phyloP scores from a whole-genome alignment of 345 rosid genomes.

The Aquilaria malaccensis region DNA sequence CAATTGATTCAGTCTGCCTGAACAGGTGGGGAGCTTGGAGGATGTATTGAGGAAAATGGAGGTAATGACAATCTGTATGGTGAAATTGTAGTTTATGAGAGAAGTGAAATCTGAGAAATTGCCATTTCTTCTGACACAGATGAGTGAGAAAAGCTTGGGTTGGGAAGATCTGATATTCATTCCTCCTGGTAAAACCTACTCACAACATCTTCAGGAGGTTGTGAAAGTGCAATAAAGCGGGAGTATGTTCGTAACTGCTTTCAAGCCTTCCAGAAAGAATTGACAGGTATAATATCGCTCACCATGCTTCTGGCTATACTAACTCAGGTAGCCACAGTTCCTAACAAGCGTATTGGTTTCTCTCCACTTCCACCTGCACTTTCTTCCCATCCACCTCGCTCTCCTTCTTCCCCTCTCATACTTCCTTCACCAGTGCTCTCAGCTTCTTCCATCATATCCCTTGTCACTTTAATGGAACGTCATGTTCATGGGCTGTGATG shows the following conservation, averaged over 20 bases:
- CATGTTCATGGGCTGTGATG: no score
- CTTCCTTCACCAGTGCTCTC: no score
- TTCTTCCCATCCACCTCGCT: no score
- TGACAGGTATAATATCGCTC: no score
- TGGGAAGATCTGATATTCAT: slow-evolving; percentile 95
- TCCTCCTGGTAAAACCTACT: slow-evolving; percentile 89
- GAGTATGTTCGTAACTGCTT: not conserved
- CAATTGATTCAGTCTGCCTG: slow-evolving; percentile 15
- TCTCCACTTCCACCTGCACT: no score
- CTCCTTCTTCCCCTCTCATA: no score
- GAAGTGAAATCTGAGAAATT: slow-evolving; percentile 9
- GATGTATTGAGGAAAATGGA: slow-evolving; percentile 91
- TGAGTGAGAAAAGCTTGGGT: slow-evolving; percentile 77
- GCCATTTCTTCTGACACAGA: slow-evolving; percentile 30
- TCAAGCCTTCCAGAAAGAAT: no score
- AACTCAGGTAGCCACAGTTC: no score
- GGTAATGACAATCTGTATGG: slow-evolving; percentile 28
- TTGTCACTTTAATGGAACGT: no score
- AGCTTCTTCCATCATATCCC: no score
- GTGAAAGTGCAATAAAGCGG: slow-evolving; percentile 22
- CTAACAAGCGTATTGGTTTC: no score
- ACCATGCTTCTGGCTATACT: no score
- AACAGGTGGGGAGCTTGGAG: slow-evolving; percentile 90
- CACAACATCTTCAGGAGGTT: slow-evolving; percentile 81
- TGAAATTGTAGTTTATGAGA: not conserved